A percentile compares a stretch with the other conserved stretches of the same genome.
These are phyloP conservation scores for Penicillium italicum DNA, from an alignment of 2,329 filamentous ascomycete species.

Conservation along the genomic window DNA sequence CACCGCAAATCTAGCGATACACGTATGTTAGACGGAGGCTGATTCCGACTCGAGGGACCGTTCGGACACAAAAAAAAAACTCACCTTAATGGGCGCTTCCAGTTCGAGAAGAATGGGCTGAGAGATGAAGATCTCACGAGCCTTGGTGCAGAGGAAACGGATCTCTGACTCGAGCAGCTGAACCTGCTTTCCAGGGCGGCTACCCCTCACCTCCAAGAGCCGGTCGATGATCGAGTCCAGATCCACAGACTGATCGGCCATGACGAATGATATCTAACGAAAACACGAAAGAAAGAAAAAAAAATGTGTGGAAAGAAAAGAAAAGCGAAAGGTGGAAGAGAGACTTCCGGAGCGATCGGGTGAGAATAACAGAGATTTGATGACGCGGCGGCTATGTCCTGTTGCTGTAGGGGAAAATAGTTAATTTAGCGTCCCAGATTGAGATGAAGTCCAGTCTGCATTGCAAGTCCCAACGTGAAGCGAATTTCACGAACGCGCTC, in stretches of 20 bases:
- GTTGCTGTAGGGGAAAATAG: conserved; percentile 11
- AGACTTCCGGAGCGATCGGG: conserved; percentile 30
- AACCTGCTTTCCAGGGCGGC: conserved; percentile 96
- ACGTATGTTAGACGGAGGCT: conserved; percentile 15
- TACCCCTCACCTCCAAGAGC: conserved; percentile 94
- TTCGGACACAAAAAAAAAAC: background rate
- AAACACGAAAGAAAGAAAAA: conserved; percentile 23
- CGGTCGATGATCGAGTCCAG: conserved; percentile 99
- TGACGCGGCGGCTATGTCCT: conserved; percentile 36
- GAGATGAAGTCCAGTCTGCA: conserved; percentile 12
- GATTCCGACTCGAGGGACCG: background rate
- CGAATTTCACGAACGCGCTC: conserved; percentile 4
- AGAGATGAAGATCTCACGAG: conserved; percentile 98
- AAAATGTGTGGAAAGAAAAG: conserved; percentile 18
- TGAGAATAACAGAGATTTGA: conserved; percentile 23
- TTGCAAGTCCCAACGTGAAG: conserved; percentile 5
- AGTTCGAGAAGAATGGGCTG: conserved; percentile 97
- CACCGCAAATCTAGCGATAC: conserved; percentile 82
- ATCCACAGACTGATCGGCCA: conserved; percentile 86
- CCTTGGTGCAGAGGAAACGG: conserved; percentile 95
- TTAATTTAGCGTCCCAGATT: conserved; percentile 18
- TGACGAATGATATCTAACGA: conserved; percentile 47
- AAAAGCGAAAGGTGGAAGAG: conserved; percentile 27
- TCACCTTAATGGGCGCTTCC: conserved; percentile 97
- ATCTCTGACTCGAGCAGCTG: conserved; percentile 96